Conservation (phyloP, 75 land plant genomes). For the Cunninghamia lanceolata region DNA sequence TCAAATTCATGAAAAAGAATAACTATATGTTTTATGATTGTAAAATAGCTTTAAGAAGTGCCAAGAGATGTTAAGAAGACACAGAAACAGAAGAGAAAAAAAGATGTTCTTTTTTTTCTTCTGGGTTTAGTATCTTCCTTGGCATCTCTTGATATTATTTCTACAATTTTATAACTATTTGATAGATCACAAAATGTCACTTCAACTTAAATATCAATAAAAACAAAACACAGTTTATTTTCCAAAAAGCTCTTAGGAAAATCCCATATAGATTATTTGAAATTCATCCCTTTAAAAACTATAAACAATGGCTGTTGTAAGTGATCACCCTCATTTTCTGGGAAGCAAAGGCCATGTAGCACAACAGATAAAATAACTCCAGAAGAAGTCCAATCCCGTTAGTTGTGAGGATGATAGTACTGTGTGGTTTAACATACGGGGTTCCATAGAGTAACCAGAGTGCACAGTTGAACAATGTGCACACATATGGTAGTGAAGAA, state of each 20-base stretch:
- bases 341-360: slow-evolving; percentile 17
- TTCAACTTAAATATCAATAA: too few relatives aligned
- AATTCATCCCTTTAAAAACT: too few relatives aligned
- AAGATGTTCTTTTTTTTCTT: too few relatives aligned
- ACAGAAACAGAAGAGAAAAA: background rate
- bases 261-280: too few relatives aligned
- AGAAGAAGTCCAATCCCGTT: slow-evolving; percentile 18
- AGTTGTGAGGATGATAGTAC: slow-evolving; percentile 29
- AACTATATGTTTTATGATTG: background rate
- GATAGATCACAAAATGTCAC: too few relatives aligned
- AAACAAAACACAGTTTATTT: too few relatives aligned
- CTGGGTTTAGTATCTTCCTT: background rate
- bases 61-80: background rate
- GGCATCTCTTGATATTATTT: too few relatives aligned
- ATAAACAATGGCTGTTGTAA: too few relatives aligned
- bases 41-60: background rate
- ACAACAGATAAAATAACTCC: slow-evolving; percentile 18
- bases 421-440: slow-evolving; percentile 21
- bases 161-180: too few relatives aligned
- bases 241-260: too few relatives aligned
- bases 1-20: background rate
- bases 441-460: slow-evolving; percentile 35
- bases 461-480: slow-evolving; percentile 45
- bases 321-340: slow-evolving; percentile 8
- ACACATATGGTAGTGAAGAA: slow-evolving; percentile 40